Percentiles rank a stretch among this genome's conserved stretches.
Conservation (phyloP, 2,329 filamentous ascomycete genomes). For the Biscogniauxia marginata region DNA sequence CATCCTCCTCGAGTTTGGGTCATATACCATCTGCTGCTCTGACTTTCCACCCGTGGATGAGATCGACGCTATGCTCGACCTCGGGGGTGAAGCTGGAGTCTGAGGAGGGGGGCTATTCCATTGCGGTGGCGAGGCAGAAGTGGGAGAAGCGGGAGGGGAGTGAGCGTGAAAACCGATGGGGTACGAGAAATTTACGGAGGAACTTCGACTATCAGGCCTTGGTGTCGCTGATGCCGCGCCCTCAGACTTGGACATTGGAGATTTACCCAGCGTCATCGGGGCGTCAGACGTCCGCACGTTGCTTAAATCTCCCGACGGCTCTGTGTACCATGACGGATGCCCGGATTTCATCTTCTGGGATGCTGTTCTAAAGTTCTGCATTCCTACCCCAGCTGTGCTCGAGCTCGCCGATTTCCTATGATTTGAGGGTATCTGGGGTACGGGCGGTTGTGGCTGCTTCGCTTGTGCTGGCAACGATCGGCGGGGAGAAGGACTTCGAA, state of each 20-base stretch:
- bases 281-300: conserved; percentile 47
- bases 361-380: conserved; percentile 50
- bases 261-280: conserved; percentile 38
- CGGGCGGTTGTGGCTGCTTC: conserved; percentile 61
- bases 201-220: conserved; percentile 47
- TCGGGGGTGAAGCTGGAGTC: conserved; percentile 17
- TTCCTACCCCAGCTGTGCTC: conserved; percentile 43
- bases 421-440: conserved; percentile 65
- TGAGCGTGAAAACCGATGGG: conserved; percentile 45
- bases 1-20: conserved; percentile 65
- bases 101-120: conserved; percentile 14
- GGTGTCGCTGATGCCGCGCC: conserved; percentile 32
- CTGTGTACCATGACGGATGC: conserved; percentile 49
- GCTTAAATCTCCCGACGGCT: conserved; percentile 42
- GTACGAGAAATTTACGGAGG: conserved; percentile 60
- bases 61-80: conserved; percentile 24
- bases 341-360: conserved; percentile 50
- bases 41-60: conserved; percentile 16
- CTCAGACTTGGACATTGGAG: conserved; percentile 30
- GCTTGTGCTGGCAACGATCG: conserved; percentile 40
- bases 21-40: conserved; percentile 52
- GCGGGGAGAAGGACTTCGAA: conserved; percentile 71
- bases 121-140: conserved; percentile 18
- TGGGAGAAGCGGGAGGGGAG: conserved; percentile 38
- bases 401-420: conserved; percentile 37